Evolutionary conservation across 2,329 filamentous ascomycete genomes (phyloP).

Genomic region (Thelonectria olida): DNA sequence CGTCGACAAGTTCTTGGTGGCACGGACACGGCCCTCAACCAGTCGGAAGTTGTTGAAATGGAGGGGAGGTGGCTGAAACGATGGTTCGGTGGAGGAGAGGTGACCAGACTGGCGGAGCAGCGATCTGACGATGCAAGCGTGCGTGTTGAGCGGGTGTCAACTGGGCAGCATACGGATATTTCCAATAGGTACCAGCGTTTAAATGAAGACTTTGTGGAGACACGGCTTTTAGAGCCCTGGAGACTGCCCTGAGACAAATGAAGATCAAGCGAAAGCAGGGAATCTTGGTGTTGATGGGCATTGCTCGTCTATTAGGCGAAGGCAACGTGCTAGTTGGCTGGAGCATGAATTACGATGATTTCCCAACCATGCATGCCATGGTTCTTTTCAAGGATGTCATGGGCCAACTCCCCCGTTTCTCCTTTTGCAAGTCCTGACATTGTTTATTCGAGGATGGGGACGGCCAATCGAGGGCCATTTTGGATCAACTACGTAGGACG

Average conservation of each 20-base stretch:
- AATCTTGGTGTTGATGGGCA: not conserved
- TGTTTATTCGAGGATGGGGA: not conserved
- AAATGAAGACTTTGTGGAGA: constrained; percentile 2
- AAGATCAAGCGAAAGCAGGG: not conserved
- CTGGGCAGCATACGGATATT: constrained; percentile 2
- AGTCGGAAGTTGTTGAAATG: not conserved
- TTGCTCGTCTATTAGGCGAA: not conserved
- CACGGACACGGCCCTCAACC: too few species aligned
- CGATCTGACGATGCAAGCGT: constrained; percentile 1
- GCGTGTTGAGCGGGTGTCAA: not conserved
- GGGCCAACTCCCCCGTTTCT: not conserved
- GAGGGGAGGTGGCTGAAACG: not conserved
- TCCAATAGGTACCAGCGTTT: not conserved
- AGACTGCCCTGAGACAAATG: not conserved
- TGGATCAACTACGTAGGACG: too few species aligned
- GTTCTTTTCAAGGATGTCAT: not conserved
- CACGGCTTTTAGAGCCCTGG: not conserved
- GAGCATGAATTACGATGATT: constrained; percentile 11
- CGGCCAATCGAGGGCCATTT: not conserved
- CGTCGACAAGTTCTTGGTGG: too few species aligned
- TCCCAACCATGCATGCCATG: constrained; percentile 12
- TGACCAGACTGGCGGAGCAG: not conserved
- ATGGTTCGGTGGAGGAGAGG: not conserved
- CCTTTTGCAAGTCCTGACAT: not conserved
- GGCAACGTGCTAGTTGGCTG: not conserved